A percentile compares a stretch with the other conserved stretches of the same genome.
Evolutionary conservation across 257 asterid species (phyloP).

Genomic region (Salvia miltiorrhiza): DNA sequence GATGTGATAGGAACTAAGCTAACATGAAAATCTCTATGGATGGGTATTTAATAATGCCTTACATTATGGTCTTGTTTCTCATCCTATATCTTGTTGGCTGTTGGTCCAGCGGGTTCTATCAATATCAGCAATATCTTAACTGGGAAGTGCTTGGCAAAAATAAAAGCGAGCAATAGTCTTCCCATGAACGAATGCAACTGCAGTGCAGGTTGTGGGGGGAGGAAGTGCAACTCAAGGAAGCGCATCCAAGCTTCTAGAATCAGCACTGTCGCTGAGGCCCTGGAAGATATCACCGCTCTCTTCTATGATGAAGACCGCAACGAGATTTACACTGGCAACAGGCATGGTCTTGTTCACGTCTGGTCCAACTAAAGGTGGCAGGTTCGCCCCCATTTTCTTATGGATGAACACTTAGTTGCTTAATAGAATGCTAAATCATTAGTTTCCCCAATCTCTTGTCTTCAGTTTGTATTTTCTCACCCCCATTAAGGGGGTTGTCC

Average conservation of each 20-base stretch:
- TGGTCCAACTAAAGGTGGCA: slow-evolving; percentile 71
- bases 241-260: slow-evolving; percentile 47
- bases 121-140: slow-evolving; percentile 92
- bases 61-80: background rate
- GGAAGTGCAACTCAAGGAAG: slow-evolving; percentile 55
- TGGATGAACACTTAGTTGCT: slow-evolving; percentile 2
- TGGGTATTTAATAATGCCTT: background rate
- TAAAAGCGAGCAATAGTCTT: slow-evolving; percentile 59
- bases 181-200: slow-evolving; percentile 59
- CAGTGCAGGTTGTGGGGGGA: slow-evolving; percentile 53
- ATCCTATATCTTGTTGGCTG: background rate
- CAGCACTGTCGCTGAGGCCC: slow-evolving; percentile 81
- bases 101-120: slow-evolving; percentile 84
- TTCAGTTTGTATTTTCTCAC: background rate
- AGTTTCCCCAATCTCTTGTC: slow-evolving; percentile 3
- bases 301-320: slow-evolving; percentile 97
- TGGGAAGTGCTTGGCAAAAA: slow-evolving; percentile 93
- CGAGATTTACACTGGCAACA: slow-evolving; percentile 93
- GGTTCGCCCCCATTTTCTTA: slow-evolving; percentile 1
- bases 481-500: slow-evolving; percentile 8
- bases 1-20: background rate
- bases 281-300: slow-evolving; percentile 94
- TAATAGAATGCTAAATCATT: slow-evolving; percentile 11
- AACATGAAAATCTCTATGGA: background rate
- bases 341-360: slow-evolving; percentile 83